phyloP scores from a whole-genome alignment of 371 early-diverging fungal genomes.

The Rhizopus sp. region DNA sequence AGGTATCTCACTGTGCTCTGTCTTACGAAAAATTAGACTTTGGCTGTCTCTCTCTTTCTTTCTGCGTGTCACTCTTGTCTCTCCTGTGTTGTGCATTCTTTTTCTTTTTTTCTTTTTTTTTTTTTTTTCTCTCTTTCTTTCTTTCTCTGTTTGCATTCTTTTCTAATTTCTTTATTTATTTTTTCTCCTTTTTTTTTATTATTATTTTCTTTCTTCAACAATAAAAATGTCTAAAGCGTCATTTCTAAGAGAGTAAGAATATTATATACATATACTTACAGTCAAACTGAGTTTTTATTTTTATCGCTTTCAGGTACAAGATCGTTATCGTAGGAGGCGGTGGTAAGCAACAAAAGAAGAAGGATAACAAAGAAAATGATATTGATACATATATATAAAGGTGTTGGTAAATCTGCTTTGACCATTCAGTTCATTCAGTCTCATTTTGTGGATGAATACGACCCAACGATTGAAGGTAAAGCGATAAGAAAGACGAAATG shows the following conservation, averaged over 20 bases:
- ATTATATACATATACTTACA: too few species aligned
- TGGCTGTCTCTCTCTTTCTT: too few species aligned
- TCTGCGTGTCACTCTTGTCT: too few species aligned
- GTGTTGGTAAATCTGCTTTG: conserved; percentile 83
- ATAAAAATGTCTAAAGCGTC: conserved; percentile 25
- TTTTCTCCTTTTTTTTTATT: background rate
- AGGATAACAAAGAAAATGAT: background rate
- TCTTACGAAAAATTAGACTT: too few species aligned
- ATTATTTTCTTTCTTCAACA: conserved; percentile 2
- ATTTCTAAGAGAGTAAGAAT: conserved; percentile 3
- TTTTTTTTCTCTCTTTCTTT: conserved; percentile 8
- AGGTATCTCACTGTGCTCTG: too few species aligned
- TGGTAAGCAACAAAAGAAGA: conserved; percentile 51
- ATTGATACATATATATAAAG: conserved; percentile 23
- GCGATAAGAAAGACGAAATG: conserved; percentile 3
- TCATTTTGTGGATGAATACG: conserved; percentile 90
- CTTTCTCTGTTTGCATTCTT: conserved; percentile 6
- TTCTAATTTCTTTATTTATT: background rate
- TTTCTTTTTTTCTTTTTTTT: background rate
- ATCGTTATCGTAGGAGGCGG: conserved; percentile 89
- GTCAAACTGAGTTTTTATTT: background rate
- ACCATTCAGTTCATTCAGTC: conserved; percentile 91
- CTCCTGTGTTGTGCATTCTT: too few species aligned
- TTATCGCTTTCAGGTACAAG: conserved; percentile 62
- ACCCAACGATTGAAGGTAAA: conserved; percentile 89